Conservation (phyloP, 805 yeast genomes). For the Priceomyces haplophilus region DNA sequence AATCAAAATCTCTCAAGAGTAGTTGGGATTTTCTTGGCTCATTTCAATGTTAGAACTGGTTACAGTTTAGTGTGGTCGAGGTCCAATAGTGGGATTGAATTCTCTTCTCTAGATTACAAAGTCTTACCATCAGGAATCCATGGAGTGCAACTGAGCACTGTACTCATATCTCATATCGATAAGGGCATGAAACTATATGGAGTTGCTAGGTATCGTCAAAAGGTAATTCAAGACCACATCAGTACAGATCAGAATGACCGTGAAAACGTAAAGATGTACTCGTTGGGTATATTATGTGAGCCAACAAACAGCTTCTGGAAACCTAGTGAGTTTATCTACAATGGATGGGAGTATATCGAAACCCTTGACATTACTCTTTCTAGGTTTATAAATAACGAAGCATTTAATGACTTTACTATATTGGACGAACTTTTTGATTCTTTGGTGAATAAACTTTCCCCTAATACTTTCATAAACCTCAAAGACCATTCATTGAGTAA, state of each 20-base stretch:
- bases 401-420: slow-evolving; percentile 15
- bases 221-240: neutral
- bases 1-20: slow-evolving; percentile 24
- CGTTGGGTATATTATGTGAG: slow-evolving; percentile 36
- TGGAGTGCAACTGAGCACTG: slow-evolving; percentile 26
- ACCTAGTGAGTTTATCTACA: slow-evolving; percentile 32
- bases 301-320: slow-evolving; percentile 28
- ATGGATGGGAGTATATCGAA: slow-evolving; percentile 39
- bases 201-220: slow-evolving; percentile 30
- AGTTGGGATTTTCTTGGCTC: slow-evolving; percentile 30
- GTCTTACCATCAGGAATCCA: slow-evolving; percentile 42
- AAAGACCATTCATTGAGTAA: slow-evolving; percentile 41
- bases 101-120: slow-evolving; percentile 37
- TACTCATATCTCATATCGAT: slow-evolving; percentile 28
- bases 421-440: slow-evolving; percentile 16
- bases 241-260: slow-evolving; percentile 16
- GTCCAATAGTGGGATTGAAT: slow-evolving; percentile 14
- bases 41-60: slow-evolving; percentile 35
- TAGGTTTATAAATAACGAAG: slow-evolving; percentile 16
- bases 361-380: slow-evolving; percentile 24
- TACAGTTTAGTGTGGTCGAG: slow-evolving; percentile 38
- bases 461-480: slow-evolving; percentile 8
- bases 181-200: slow-evolving; percentile 31
- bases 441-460: slow-evolving; percentile 10
- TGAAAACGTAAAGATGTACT: slow-evolving; percentile 34